Conservation (phyloP, 2,329 filamentous ascomycete species). For the Exserohilum rostratum region DNA sequence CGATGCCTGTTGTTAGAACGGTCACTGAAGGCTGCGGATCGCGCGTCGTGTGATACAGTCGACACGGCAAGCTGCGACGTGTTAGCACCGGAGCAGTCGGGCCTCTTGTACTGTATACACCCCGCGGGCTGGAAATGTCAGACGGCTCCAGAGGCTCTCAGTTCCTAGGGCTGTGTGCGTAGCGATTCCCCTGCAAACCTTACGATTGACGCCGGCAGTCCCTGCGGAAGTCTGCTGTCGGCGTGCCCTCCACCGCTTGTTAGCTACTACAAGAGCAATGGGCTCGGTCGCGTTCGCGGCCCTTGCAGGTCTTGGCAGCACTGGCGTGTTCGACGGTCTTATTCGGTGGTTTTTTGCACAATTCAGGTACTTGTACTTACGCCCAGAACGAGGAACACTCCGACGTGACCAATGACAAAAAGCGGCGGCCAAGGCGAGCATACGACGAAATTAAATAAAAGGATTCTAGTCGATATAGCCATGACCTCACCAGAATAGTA, state of each 20-base stretch:
- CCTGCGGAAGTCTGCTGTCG: neutral
- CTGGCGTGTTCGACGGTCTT: conserved; percentile 18
- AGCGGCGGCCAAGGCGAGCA: no score
- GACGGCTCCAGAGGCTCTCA: neutral
- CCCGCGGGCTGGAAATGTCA: neutral
- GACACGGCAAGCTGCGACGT: neutral
- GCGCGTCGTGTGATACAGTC: no score
- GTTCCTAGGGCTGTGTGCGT: no score
- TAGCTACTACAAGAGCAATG: neutral
- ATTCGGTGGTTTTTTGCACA: conserved; percentile 4
- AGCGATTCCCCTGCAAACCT: neutral
- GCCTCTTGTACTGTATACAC: neutral
- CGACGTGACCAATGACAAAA: no score
- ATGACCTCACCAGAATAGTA: no score
- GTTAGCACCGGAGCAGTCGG: neutral
- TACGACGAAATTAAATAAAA: no score
- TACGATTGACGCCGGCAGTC: neutral
- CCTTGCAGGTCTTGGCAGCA: conserved; percentile 8
- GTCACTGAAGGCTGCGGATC: no score
- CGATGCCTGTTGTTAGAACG: neutral
- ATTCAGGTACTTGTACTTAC: neutral
- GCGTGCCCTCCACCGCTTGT: neutral
- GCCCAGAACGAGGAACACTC: neutral
- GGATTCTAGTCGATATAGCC: no score
- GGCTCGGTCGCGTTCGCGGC: conserved; percentile 12